These are phyloP conservation scores for Vigna radiata DNA, from an alignment of 306 rosid species.

Conservation along the genomic window DNA sequence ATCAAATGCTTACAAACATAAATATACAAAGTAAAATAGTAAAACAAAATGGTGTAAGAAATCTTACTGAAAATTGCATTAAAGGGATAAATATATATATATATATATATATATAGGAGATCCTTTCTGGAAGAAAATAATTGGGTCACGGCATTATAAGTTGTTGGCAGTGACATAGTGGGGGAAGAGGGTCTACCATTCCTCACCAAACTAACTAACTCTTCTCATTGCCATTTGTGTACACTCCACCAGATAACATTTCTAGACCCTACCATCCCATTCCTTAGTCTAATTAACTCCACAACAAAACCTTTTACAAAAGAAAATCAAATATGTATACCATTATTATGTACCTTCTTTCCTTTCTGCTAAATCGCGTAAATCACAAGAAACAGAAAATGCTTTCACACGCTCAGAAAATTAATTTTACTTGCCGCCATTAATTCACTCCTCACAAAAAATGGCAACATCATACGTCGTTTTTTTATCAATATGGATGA, in stretches of 20 bases:
- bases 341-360: conserved; percentile 24
- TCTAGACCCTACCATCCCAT: conserved; percentile 62
- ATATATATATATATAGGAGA: neutral
- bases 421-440: neutral
- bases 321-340: neutral
- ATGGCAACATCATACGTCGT: neutral
- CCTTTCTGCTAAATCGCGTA: conserved; percentile 46
- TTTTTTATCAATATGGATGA: neutral
- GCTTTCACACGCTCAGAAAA: neutral
- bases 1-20: neutral
- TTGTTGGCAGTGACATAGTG: conserved; percentile 50
- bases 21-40: neutral
- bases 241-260: conserved; percentile 40
- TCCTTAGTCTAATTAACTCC: conserved; percentile 39
- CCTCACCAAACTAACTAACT: conserved; percentile 61
- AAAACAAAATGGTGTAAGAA: neutral
- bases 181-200: conserved; percentile 44
- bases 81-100: neutral
- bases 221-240: conserved; percentile 43
- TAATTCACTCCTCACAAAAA: neutral
- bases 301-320: neutral
- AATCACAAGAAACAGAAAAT: conserved; percentile 32
- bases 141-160: conserved; percentile 31
- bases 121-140: conserved; percentile 7
- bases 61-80: conserved; percentile 5